Evolutionary conservation across 352 stramenopile genomes (phyloP), one percentile per base, ranked within the genome.

Genomic region (Blastocystis sp.): DNA sequence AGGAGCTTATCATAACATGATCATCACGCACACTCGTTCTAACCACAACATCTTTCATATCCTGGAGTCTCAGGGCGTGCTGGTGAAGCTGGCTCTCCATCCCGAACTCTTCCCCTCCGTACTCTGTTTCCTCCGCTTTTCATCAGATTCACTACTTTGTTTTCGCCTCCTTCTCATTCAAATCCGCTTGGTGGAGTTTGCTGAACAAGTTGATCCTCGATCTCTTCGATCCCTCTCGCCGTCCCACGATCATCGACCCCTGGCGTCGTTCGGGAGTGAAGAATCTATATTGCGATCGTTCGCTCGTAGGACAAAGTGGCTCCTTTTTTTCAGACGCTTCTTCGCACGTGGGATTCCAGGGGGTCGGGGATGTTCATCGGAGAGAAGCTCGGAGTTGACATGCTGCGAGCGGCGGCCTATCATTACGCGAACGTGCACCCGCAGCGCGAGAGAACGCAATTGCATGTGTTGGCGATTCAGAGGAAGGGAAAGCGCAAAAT

Each of bases 1-100:
- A n/a, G n/a, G n/a, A n/a, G n/a, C n/a, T n/a, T n/a, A n/a, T n/a
- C n/a, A n/a, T n/a, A n/a, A n/a, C n/a, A n/a, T n/a, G n/a, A n/a
- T n/a, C n/a, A n/a, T n/a, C n/a, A n/a, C n/a, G n/a, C n/a, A n/a
- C n/a, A n/a, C n/a, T n/a, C n/a, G n/a, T n/a, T n/a, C n/a, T n/a
- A n/a, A n/a, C n/a, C n/a, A n/a, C n/a, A 81, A 81, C 40, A 81
- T 81, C 48, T 81, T 63, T 38, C 69, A 81, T 29, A 63, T 81
- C 40, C 48, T 81, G 6, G 69, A 81, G 40, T 38, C 42, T 1
- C 40, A 38, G 1, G 63, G 69, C 27, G 42, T 63, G 46, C 3
- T 81, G 11, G 40, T 81, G 9, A 38, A 44, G 9, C 40, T 81
- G 27, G 69, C 46, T 40, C 46, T 64, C 32, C 46, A 63, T 32